Conservation (phyloP, 192 early-diverging fungal genomes). For the Lobulomyces angularis region DNA sequence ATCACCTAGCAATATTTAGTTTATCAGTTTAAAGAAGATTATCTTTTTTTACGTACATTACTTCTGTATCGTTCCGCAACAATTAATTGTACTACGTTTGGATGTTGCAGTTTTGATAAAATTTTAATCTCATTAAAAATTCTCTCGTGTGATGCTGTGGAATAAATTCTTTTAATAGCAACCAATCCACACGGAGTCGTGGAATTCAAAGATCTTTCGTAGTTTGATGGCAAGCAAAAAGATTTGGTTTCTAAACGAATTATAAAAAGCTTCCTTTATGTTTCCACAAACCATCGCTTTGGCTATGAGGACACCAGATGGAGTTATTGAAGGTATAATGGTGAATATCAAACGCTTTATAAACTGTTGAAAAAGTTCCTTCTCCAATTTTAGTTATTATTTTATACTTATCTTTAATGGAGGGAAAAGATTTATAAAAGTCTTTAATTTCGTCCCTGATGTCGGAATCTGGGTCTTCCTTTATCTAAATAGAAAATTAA, state of each 20-base stretch:
- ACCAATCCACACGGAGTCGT: slow-evolving; percentile 31
- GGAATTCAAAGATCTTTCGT: no score
- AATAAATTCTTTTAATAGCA: slow-evolving; percentile 80
- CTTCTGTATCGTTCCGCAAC: slow-evolving; percentile 62
- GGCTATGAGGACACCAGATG: slow-evolving; percentile 27
- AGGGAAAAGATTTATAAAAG: slow-evolving; percentile 41
- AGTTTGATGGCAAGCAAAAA: no score
- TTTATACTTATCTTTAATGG: slow-evolving; percentile 43
- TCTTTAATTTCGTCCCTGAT: slow-evolving; percentile 48
- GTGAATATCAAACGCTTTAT: slow-evolving; percentile 71
- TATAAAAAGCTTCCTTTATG: not conserved
- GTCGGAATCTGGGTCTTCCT: no score
- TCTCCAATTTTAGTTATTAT: slow-evolving; percentile 72
- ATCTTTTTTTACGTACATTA: slow-evolving; percentile 23
- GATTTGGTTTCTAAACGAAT: no score
- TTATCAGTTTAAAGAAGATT: slow-evolving; percentile 3
- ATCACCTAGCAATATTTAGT: no score
- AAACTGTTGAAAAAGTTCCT: slow-evolving; percentile 86
- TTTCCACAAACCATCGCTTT: slow-evolving; percentile 2
- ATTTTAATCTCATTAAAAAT: slow-evolving; percentile 76
- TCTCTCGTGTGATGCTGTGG: slow-evolving; percentile 61
- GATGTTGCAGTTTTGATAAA: slow-evolving; percentile 51
- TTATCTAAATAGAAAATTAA: no score
- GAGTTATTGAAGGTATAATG: slow-evolving; percentile 61
- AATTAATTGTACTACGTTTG: slow-evolving; percentile 64